phyloP scores from a whole-genome alignment of 2,329 filamentous ascomycete genomes.

The Clarireedia paspali region DNA sequence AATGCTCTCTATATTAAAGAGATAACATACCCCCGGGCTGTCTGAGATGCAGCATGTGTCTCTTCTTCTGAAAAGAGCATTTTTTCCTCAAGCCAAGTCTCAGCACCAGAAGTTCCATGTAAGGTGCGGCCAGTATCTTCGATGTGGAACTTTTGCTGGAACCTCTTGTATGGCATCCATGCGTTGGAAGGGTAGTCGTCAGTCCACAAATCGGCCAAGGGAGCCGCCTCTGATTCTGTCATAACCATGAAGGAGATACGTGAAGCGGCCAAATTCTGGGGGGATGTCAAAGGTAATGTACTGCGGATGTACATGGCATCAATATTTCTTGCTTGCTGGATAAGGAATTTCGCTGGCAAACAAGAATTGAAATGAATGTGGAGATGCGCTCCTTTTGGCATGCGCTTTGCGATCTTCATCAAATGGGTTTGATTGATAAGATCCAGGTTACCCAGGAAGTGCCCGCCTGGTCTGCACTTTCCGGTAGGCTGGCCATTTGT shows the following conservation, averaged over 20 bases:
- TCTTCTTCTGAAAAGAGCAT: conserved; percentile 55
- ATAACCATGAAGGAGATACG: conserved; percentile 28
- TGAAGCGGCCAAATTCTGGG: conserved; percentile 16
- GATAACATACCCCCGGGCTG: conserved; percentile 42
- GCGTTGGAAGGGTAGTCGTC: conserved; percentile 36
- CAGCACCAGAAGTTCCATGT: conserved; percentile 28
- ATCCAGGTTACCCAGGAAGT: conserved; percentile 49
- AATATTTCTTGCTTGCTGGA: conserved; percentile 47
- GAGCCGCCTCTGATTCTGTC: conserved; percentile 24
- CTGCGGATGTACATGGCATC: conserved; percentile 64
- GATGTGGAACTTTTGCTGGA: conserved; percentile 32
- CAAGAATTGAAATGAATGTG: conserved; percentile 78
- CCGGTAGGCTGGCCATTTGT: conserved; percentile 14
- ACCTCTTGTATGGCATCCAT: conserved; percentile 40
- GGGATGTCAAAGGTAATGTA: conserved; percentile 39
- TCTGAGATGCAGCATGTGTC: conserved; percentile 43
- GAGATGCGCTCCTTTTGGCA: conserved; percentile 67
- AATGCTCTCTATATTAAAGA: background rate
- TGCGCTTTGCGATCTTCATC: conserved; percentile 45
- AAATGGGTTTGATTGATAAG: conserved; percentile 49
- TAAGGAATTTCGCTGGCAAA: conserved; percentile 50
- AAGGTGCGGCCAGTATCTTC: conserved; percentile 24
- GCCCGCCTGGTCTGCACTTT: conserved; percentile 36
- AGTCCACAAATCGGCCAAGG: conserved; percentile 41
- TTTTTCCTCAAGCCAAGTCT: conserved; percentile 53